A percentile compares a stretch with the other conserved stretches of the same genome.
Conservation (phyloP, 495 filamentous ascomycete genomes). For the Penicillium fimorum region DNA sequence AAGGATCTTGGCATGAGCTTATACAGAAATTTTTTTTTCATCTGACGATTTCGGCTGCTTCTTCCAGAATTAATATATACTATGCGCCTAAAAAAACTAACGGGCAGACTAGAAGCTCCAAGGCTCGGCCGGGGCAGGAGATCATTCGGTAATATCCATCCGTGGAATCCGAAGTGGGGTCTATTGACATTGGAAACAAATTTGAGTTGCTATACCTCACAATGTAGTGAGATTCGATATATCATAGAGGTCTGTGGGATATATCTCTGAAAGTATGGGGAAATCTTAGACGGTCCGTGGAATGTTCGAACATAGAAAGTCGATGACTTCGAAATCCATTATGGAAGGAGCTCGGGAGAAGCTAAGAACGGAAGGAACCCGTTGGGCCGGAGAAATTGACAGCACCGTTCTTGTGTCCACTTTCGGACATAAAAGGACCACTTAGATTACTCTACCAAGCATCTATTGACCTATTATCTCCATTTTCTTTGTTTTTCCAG, state of each 20-base stretch:
- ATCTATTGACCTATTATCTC: neutral
- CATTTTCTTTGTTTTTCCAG: neutral
- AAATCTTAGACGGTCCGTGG: neutral
- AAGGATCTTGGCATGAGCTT: slow-evolving; percentile 3
- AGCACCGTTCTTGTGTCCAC: neutral
- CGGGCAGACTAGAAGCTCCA: neutral
- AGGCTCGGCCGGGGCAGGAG: slow-evolving; percentile 26
- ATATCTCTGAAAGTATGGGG: neutral
- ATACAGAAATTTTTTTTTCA: neutral
- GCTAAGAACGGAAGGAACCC: neutral
- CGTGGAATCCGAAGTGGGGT: slow-evolving; percentile 18
- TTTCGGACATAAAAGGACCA: neutral
- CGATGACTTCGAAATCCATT: neutral
- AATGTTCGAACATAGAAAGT: neutral
- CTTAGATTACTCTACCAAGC: neutral
- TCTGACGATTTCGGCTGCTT: neutral
- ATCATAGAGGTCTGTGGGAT: too few relatives aligned
- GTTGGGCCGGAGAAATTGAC: neutral
- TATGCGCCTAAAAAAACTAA: neutral
- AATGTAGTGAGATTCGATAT: too few relatives aligned
- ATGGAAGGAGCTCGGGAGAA: neutral
- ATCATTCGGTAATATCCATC: slow-evolving; percentile 24
- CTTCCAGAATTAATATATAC: neutral
- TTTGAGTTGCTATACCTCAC: neutral
- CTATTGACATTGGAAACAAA: neutral